Evolutionary conservation across 176 grass and related monocot genomes (phyloP).

Genomic region (Ensete ventricosum): DNA sequence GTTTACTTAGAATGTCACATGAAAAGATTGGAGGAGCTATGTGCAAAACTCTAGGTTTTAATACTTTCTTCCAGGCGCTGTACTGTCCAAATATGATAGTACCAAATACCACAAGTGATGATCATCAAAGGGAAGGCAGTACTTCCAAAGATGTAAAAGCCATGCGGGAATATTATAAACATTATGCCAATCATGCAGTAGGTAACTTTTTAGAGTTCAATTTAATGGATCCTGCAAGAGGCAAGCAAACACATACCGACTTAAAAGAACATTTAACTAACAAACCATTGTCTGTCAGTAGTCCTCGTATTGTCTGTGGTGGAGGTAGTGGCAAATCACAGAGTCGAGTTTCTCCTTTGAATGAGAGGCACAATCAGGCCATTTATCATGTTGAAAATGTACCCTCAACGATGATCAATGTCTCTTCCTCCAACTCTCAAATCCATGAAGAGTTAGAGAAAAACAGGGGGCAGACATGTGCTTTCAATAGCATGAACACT

Average conservation of each 20-base stretch:
- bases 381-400: conserved; percentile 20
- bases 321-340: conserved; percentile 20
- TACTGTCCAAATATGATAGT: conserved; percentile 44
- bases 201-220: conserved; percentile 15
- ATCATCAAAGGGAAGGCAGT: conserved; percentile 40
- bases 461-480: not conserved
- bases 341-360: conserved; percentile 19
- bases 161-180: not conserved
- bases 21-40: conserved; percentile 26
- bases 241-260: conserved; percentile 13
- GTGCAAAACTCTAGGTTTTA: conserved; percentile 41
- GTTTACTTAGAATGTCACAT: conserved; percentile 21
- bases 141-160: conserved; percentile 15
- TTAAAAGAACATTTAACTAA: conserved; percentile 22
- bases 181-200: not conserved
- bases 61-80: conserved; percentile 60
- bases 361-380: conserved; percentile 11
- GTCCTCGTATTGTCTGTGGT: conserved; percentile 25
- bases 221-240: conserved; percentile 17
- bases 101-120: conserved; percentile 21
- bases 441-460: not conserved
- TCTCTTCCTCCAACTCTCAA: conserved; percentile 7
- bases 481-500: conserved; percentile 22
- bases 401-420: conserved; percentile 9
- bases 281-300: conserved; percentile 8